Base-by-base conservation (phyloP, 2,329 filamentous ascomycete species). In the Gnomoniopsis sp. region DNA sequence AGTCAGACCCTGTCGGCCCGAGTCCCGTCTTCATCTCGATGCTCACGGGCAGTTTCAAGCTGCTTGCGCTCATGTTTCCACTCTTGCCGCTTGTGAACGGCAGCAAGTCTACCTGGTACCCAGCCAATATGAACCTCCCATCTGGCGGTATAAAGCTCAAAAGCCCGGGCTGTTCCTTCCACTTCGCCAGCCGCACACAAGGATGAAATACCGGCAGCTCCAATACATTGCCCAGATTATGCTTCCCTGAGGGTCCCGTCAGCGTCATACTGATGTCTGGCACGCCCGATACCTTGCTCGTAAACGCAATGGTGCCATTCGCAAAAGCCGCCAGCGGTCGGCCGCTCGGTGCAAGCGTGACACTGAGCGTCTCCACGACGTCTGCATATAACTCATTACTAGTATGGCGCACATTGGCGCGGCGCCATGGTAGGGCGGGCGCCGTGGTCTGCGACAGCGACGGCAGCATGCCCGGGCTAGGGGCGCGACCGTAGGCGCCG, bases 381-480 rank as follows among this genome's bases (percentile, higher is more conserved):
- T 99, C 95, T 58, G 96, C 93, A 71, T 98, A 98, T 65, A 99
- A 81, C 73, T 99, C 95, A 74, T 98, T 99, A 57, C 90, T 96
- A 3, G 93, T 98, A 72, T 99, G 95, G 17, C 93, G 84, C 55
- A 99, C 95, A 68, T 96, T 96, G 43, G 91, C 86, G 61, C 92
- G 83, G 62, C 95, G 85, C 95, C 95, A 99, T 1, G 93, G 93
- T 44, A 98, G 68, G 8, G 84, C 79, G 0, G 83, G 79, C 1
- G 59, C 52, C 1, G 77, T 77, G 64, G 78, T 82, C 17, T 55
- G 59, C 23, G 52, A 30, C 22, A 60, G 53, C n/a, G 55, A 55
- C 14, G 55, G 53, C 7, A 49, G 47, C 38, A 57, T 22, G 38
- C 49, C 57, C 26, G 51, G 50, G 53, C 58, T 57, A n/a, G 55